Evolutionary conservation across 2,329 filamentous ascomycete species (phyloP), one percentile per base, ranked within the genome.

Genomic region (Lomentospora prolificans): DNA sequence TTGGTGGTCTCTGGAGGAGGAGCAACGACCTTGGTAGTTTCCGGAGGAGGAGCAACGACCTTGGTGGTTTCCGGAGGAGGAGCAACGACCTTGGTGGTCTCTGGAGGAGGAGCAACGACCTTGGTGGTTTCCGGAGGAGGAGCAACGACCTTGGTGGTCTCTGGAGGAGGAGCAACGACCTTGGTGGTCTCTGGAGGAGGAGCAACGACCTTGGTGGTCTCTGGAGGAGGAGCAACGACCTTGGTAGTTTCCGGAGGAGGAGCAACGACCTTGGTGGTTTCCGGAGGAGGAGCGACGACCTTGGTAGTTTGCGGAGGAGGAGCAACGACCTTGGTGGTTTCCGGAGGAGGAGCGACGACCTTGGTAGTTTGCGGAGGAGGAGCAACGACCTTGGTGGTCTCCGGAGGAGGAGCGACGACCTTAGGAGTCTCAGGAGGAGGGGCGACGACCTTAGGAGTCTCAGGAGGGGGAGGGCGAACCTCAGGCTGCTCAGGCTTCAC

Each of bases 191-290:
- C 55, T 30, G 24, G 10, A 41, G n/a, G 57, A n/a, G n/a, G n/a
- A n/a, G n/a, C n/a, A n/a, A n/a, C n/a, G n/a, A n/a, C n/a, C 53
- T 19, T 41, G n/a, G 50, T 51, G 39, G 54, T 55, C n/a, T 53
- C 50, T 9, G 53, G 51, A 24, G 52, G 51, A 50, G 58, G 51
- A 30, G 53, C 51, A n/a, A 55, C 56, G 19, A 52, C 53, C 48
- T n/a, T 56, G 31, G 57, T 57, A 57, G 17, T 57, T 55, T 50
- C 39, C 48, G 17, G 56, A 41, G 39, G 55, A 41, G 57, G 50
- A 30, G 52, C 52, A 8, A 55, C 56, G 17, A 52, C 53, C 46
- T n/a, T 56, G 31, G 57, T 57, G 55, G 17, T 57, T 55, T 50
- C 39, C 36, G 17, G 56, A 41, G 39, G 55, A 28, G 57, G 51